These are phyloP conservation scores for Rosellinia necatrix DNA, from an alignment of 2,329 filamentous ascomycete genomes.

Conservation along the genomic window DNA sequence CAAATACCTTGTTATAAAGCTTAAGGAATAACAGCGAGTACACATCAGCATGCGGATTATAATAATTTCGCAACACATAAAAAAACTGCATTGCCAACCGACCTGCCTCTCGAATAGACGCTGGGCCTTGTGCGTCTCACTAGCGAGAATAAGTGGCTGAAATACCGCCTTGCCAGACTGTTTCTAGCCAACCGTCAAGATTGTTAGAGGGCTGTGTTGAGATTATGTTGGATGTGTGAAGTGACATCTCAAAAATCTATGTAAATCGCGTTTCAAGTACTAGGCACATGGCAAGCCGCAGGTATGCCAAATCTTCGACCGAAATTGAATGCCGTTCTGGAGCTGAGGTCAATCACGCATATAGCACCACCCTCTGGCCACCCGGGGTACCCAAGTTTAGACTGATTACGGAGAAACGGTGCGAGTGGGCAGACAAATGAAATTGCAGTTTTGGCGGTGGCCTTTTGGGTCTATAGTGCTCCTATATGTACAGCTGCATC, in stretches of 20 bases:
- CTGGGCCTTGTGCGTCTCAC: too few relatives aligned
- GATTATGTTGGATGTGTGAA: not conserved
- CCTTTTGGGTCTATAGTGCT: conserved; percentile 35
- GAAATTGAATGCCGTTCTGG: not conserved
- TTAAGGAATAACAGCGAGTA: too few relatives aligned
- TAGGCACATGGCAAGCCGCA: too few relatives aligned
- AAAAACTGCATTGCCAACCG: too few relatives aligned
- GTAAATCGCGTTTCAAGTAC: too few relatives aligned
- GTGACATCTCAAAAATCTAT: not conserved
- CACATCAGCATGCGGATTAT: too few relatives aligned
- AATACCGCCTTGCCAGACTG: too few relatives aligned
- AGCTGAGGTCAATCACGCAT: not conserved
- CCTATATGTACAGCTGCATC: conserved; percentile 36
- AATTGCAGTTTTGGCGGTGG: conserved; percentile 21
- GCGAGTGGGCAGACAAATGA: conserved; percentile 24
- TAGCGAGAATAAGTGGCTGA: too few relatives aligned
- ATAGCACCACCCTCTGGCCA: not conserved
- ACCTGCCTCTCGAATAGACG: too few relatives aligned
- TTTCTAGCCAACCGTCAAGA: not conserved
- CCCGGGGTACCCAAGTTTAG: not conserved
- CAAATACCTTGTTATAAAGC: not conserved
- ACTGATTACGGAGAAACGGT: not conserved
- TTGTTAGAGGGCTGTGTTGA: not conserved
- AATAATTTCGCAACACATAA: too few relatives aligned
- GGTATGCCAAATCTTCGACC: not conserved